phyloP scores from a whole-genome alignment of 768 basidiomycete species.

The Calocybe cyanea region DNA sequence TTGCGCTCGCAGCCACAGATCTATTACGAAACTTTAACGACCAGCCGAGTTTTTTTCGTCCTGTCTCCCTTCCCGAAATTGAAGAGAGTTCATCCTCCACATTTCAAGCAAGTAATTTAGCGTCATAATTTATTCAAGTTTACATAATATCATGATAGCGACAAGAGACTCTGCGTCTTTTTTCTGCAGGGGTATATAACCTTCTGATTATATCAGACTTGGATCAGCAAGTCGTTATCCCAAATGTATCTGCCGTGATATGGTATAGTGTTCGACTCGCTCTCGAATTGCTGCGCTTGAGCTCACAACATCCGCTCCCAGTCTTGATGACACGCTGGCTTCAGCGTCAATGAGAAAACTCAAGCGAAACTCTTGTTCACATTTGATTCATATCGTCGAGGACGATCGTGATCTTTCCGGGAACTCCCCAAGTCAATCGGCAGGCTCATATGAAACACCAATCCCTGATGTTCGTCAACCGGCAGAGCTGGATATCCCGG shows the following conservation, averaged over 20 bases:
- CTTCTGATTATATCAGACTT: slow-evolving; percentile 59
- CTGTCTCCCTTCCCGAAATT: slow-evolving; percentile 40
- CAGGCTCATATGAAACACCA: too few relatives aligned
- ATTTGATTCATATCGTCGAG: slow-evolving; percentile 7
- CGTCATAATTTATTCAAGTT: not conserved
- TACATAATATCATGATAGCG: not conserved
- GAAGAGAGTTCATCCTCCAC: slow-evolving; percentile 15
- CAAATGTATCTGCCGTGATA: slow-evolving; percentile 55
- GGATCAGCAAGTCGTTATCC: slow-evolving; percentile 57
- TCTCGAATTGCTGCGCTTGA: not conserved
- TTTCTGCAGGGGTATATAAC: slow-evolving; percentile 56
- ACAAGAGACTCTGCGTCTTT: slow-evolving; percentile 47
- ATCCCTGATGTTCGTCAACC: too few relatives aligned
- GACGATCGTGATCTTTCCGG: not conserved
- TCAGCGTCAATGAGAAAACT: not conserved
- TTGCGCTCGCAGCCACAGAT: slow-evolving; percentile 58
- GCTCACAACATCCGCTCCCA: not conserved
- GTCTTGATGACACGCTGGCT: slow-evolving; percentile 2
- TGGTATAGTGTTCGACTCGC: slow-evolving; percentile 37
- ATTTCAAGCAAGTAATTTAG: slow-evolving; percentile 21
- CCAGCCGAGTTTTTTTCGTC: slow-evolving; percentile 50
- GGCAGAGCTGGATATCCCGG: too few relatives aligned
- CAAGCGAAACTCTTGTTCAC: not conserved
- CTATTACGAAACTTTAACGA: slow-evolving; percentile 53
- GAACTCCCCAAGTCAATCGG: too few relatives aligned